Conservation (phyloP, 352 stramenopile species). For the Phytophthora lateralis region DNA sequence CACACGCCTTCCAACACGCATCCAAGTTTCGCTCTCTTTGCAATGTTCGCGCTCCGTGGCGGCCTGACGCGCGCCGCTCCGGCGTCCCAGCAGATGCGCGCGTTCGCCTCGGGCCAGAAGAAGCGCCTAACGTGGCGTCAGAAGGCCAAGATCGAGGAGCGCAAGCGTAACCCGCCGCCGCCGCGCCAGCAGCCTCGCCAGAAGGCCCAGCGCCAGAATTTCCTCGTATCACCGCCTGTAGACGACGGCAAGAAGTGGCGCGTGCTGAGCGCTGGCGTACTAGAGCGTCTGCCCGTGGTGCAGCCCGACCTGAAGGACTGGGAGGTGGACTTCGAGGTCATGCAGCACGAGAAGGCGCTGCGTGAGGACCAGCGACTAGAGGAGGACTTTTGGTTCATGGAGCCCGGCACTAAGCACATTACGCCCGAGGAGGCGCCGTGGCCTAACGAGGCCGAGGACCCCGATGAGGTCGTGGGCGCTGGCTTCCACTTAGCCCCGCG, state of each 20-base stretch:
- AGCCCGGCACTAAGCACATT: constrained; percentile 73
- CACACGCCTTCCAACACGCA: constrained; percentile 5
- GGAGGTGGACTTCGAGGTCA: constrained; percentile 74
- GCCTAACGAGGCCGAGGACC: constrained; percentile 62
- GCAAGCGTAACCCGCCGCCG: constrained; percentile 40
- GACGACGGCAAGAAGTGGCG: constrained; percentile 87
- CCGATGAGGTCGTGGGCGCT: constrained; percentile 73
- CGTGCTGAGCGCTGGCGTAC: constrained; percentile 68
- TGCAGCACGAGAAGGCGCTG: constrained; percentile 80
- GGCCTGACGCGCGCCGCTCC: constrained; percentile 29
- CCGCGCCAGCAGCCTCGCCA: constrained; percentile 56
- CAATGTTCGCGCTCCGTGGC: constrained; percentile 58
- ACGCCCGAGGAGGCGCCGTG: constrained; percentile 75
- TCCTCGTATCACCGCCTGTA: constrained; percentile 45
- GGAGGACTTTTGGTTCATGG: constrained; percentile 88
- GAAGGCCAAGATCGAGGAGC: constrained; percentile 64
- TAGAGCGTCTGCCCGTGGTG: constrained; percentile 78
- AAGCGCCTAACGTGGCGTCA: constrained; percentile 69
- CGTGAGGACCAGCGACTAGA: constrained; percentile 79
- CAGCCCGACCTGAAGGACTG: constrained; percentile 78
- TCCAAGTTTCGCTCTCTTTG: not conserved
- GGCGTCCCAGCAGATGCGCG: constrained; percentile 39
- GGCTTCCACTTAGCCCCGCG: constrained; percentile 79
- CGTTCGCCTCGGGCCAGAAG: constrained; percentile 56
- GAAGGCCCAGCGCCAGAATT: constrained; percentile 63